These are phyloP conservation scores for Cladosporium sp. DNA, from an alignment of 2,329 filamentous ascomycete species.

Conservation along the genomic window DNA sequence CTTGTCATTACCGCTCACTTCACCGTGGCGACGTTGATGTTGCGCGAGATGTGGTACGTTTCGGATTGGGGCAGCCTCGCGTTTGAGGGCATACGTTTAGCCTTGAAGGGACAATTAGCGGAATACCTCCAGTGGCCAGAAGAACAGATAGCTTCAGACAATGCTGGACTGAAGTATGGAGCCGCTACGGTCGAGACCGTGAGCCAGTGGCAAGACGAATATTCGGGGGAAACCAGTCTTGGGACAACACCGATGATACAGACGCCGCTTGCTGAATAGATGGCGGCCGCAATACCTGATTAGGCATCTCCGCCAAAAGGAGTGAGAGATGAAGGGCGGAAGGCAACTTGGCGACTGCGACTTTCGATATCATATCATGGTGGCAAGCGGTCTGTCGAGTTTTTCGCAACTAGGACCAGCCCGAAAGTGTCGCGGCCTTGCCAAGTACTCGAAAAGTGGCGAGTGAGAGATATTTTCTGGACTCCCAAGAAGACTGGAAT, in stretches of 20 bases:
- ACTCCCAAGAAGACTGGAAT: neutral
- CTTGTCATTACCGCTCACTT: constrained; percentile 24
- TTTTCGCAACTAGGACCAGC: too few relatives aligned
- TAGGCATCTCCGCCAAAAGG: too few relatives aligned
- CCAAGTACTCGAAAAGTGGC: neutral
- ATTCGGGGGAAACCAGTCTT: neutral
- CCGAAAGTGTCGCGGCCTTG: neutral
- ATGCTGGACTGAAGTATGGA: constrained; percentile 8
- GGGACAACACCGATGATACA: constrained; percentile 6
- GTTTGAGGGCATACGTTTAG: constrained; percentile 17
- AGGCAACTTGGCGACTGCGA: neutral
- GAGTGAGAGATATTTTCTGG: neutral
- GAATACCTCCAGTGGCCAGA: constrained; percentile 4
- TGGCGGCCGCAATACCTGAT: neutral
- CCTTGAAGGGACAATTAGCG: constrained; percentile 1
- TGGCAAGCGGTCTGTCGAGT: too few relatives aligned
- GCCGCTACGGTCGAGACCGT: constrained; percentile 7
- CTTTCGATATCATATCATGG: too few relatives aligned
- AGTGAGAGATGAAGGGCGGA: too few relatives aligned
- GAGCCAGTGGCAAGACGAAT: neutral
- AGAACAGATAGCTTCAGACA: constrained; percentile 12
- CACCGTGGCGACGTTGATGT: constrained; percentile 16
- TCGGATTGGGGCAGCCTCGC: constrained; percentile 20
- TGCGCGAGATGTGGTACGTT: constrained; percentile 19
- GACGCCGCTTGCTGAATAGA: constrained; percentile 8